These are phyloP conservation scores for Populus deltoides DNA, from an alignment of 345 rosid species.

Conservation along the genomic window DNA sequence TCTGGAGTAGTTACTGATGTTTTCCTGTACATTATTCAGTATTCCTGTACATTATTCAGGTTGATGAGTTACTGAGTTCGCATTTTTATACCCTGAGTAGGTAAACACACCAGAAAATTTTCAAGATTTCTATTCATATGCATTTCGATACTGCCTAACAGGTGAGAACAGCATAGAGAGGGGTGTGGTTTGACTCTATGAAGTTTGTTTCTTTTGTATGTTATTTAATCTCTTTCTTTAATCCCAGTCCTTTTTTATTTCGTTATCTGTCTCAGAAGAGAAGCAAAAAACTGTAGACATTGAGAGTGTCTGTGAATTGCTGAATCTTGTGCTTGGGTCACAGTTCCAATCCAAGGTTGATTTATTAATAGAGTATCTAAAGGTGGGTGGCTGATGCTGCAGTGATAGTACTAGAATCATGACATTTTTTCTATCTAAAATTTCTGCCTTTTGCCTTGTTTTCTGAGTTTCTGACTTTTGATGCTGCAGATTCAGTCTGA, in stretches of 20 bases:
- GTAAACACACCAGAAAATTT: slow-evolving; percentile 69
- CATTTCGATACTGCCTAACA: slow-evolving; percentile 87
- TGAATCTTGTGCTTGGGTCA: slow-evolving; percentile 76
- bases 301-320: slow-evolving; percentile 80
- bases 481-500: slow-evolving; percentile 68
- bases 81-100: slow-evolving; percentile 37
- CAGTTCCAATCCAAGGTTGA: slow-evolving; percentile 71
- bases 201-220: neutral
- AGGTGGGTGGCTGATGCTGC: slow-evolving; percentile 38
- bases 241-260: neutral
- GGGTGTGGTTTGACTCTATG: slow-evolving; percentile 10
- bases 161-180: slow-evolving; percentile 40
- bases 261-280: slow-evolving; percentile 61
- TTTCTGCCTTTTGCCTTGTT: neutral
- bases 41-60: neutral
- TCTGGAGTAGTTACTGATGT: neutral
- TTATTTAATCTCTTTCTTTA: neutral
- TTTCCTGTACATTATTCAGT: neutral
- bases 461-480: slow-evolving; percentile 11
- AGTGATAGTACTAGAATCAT: neutral
- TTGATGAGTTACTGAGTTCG: slow-evolving; percentile 10
- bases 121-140: slow-evolving; percentile 73
- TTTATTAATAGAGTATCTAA: slow-evolving; percentile 64
- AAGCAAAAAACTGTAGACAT: slow-evolving; percentile 85
- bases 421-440: neutral